phyloP scores from a whole-genome alignment of 1,284 basidiomycete species.

The Cryptococcus deneoformans region DNA sequence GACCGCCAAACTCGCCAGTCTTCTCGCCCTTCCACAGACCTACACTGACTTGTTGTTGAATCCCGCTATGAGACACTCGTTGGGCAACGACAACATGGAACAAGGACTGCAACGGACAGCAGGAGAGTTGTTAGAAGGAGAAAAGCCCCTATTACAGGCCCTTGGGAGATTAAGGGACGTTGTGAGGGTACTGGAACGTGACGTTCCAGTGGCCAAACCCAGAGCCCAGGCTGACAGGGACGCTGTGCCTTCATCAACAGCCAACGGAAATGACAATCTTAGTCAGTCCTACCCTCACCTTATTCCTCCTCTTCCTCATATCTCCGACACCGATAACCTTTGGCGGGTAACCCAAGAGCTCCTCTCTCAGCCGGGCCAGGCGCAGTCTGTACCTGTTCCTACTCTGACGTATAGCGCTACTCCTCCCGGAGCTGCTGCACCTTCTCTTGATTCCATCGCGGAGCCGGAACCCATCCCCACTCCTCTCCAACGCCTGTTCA shows the following conservation, averaged over 20 bases:
- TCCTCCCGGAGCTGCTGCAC: conserved; percentile 18
- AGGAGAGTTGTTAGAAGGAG: conserved; percentile 48
- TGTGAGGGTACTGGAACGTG: conserved; percentile 32
- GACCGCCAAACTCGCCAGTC: conserved; percentile 38
- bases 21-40: conserved; percentile 40
- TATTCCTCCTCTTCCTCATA: conserved; percentile 37
- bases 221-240: conserved; percentile 1
- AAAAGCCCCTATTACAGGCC: conserved; percentile 46
- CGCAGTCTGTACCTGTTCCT: conserved; percentile 17
- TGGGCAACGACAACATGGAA: conserved; percentile 48
- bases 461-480: conserved; percentile 26
- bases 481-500: conserved; percentile 46
- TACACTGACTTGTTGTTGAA: conserved; percentile 48
- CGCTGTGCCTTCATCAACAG: neutral
- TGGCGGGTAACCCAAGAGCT: conserved; percentile 46
- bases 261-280: conserved; percentile 2
- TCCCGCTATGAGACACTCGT: conserved; percentile 46
- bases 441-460: neutral
- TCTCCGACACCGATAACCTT: conserved; percentile 44
- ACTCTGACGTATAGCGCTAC: conserved; percentile 29
- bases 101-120: conserved; percentile 46
- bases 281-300: conserved; percentile 5
- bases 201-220: conserved; percentile 24
- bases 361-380: conserved; percentile 12
- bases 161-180: conserved; percentile 44